Conservation (phyloP, 495 filamentous ascomycete species). For the Hyaloscypha variabilis region DNA sequence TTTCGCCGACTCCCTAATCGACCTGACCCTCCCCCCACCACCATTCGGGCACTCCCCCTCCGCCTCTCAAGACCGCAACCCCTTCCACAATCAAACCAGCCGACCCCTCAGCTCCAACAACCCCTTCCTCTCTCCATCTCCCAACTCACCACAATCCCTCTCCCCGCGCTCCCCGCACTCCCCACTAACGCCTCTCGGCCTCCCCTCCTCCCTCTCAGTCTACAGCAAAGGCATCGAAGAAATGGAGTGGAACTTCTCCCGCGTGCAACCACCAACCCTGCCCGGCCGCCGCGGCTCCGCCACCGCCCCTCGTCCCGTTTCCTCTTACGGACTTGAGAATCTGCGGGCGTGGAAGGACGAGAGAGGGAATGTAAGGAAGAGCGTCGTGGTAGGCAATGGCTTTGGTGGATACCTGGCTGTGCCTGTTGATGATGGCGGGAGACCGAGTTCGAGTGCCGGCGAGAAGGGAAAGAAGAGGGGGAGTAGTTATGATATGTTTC, state of each 20-base stretch:
- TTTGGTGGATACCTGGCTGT: conserved; percentile 83
- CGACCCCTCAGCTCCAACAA: conserved; percentile 24
- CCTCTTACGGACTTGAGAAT: conserved; percentile 49
- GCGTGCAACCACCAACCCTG: conserved; percentile 38
- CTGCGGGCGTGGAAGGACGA: conserved; percentile 4
- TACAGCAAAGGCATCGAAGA: conserved; percentile 87
- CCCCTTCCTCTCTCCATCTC: conserved; percentile 6
- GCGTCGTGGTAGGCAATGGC: conserved; percentile 64
- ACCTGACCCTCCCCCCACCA: conserved; percentile 61
- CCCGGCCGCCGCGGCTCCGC: conserved; percentile 26
- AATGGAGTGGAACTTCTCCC: conserved; percentile 78
- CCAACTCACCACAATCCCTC: not conserved
- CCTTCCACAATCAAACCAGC: conserved; percentile 1
- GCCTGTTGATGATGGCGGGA: conserved; percentile 57
- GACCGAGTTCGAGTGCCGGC: conserved; percentile 26
- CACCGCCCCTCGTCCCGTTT: conserved; percentile 42
- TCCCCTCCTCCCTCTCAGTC: conserved; percentile 72
- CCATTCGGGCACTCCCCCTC: conserved; percentile 28
- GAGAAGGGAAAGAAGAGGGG: conserved; percentile 24
- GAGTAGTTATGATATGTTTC: conserved; percentile 32
- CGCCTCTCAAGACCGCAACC: conserved; percentile 8
- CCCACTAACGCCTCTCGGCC: conserved; percentile 34
- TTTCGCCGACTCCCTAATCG: conserved; percentile 72
- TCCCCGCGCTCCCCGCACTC: no score
- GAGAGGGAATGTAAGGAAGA: conserved; percentile 46